These are phyloP conservation scores for Globisporangium mamillatum DNA, from an alignment of 352 stramenopile species.

Conservation along the genomic window DNA sequence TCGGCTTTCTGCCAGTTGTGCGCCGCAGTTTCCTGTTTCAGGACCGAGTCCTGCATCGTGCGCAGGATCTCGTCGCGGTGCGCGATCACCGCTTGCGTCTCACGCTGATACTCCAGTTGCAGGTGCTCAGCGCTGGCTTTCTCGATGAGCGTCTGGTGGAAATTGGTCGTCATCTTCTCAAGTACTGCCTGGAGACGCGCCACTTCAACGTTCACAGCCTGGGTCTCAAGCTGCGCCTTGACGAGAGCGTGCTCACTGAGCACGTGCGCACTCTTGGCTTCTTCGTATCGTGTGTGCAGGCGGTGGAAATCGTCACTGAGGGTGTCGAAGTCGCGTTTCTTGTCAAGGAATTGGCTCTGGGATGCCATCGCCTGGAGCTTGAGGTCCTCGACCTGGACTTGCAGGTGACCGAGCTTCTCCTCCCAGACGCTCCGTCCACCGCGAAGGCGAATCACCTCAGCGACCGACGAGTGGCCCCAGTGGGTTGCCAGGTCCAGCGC, in stretches of 20 bases:
- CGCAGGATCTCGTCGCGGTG: slow-evolving; percentile 50
- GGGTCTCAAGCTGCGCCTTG: slow-evolving; percentile 3
- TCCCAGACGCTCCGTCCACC: slow-evolving; percentile 71
- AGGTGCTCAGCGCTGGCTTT: slow-evolving; percentile 31
- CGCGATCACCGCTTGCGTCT: slow-evolving; percentile 31
- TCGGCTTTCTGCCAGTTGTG: slow-evolving; percentile 61
- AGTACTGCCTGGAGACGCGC: slow-evolving; percentile 14
- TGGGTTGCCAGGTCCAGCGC: slow-evolving; percentile 68
- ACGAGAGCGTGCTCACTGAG: slow-evolving; percentile 14
- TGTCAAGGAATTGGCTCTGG: slow-evolving; percentile 22
- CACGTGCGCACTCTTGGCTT: slow-evolving; percentile 38
- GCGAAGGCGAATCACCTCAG: slow-evolving; percentile 62
- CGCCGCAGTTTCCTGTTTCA: slow-evolving; percentile 37
- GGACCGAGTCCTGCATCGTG: slow-evolving; percentile 44
- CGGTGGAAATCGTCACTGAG: slow-evolving; percentile 35
- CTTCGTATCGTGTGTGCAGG: slow-evolving; percentile 36
- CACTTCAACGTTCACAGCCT: slow-evolving; percentile 13
- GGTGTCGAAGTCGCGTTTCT: slow-evolving; percentile 22
- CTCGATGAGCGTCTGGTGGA: slow-evolving; percentile 28
- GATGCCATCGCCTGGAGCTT: slow-evolving; percentile 36
- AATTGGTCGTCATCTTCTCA: slow-evolving; percentile 16
- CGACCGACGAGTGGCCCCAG: slow-evolving; percentile 69
- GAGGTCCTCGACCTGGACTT: slow-evolving; percentile 59
- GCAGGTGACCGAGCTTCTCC: slow-evolving; percentile 67
- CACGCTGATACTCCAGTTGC: slow-evolving; percentile 22